A percentile compares a stretch with the other conserved stretches of the same genome.
These are phyloP conservation scores for Ceratocystis albifundus DNA, from an alignment of 2,329 filamentous ascomycete genomes.

Conservation along the genomic window DNA sequence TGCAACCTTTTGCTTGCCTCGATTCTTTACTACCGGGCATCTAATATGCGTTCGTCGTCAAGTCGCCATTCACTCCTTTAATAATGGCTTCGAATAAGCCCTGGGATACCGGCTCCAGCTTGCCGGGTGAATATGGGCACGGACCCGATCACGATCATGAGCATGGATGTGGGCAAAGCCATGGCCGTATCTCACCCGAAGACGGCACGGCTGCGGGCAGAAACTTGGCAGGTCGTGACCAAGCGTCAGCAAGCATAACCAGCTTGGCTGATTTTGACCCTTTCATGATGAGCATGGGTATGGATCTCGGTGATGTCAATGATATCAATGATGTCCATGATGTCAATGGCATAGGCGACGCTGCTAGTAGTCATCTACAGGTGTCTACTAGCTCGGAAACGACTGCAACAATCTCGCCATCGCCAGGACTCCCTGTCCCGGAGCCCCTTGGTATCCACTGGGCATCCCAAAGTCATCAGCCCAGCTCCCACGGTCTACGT, in stretches of 20 bases:
- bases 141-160: neutral
- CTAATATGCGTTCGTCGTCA: neutral
- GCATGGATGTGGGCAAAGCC: neutral
- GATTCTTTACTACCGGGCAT: neutral
- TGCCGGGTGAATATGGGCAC: neutral
- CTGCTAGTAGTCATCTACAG: neutral
- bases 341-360: too few species aligned
- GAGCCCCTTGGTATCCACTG: neutral
- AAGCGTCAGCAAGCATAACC: conserved; percentile 6
- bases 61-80: neutral
- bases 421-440: neutral
- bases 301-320: neutral
- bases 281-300: neutral
- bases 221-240: neutral
- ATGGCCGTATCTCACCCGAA: neutral
- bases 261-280: conserved; percentile 9
- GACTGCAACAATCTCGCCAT: neutral
- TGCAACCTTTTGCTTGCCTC: neutral
- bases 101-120: neutral
- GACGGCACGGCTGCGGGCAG: neutral
- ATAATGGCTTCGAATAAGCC: conserved; percentile 2
- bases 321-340: neutral
- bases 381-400: too few species aligned
- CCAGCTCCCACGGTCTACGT: neutral
- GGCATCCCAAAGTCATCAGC: neutral